phyloP scores from a whole-genome alignment of 2,329 filamentous ascomycete genomes.

The Fusarium falciforme region DNA sequence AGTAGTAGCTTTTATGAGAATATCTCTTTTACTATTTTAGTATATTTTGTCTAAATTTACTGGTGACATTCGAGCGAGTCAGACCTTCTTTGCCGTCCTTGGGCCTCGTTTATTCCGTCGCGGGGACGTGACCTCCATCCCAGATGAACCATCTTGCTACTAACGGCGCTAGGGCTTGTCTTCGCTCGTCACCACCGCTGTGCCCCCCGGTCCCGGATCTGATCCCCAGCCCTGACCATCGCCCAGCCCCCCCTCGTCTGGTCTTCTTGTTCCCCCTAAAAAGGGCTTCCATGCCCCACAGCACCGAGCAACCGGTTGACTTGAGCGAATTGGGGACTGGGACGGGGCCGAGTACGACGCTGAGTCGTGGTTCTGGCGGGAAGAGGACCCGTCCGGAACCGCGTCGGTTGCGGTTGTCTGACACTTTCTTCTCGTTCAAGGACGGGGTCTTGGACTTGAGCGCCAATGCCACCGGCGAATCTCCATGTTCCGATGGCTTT shows the following conservation, averaged over 20 bases:
- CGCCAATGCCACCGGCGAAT: background rate
- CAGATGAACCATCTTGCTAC: slow-evolving; percentile 27
- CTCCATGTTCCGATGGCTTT: background rate
- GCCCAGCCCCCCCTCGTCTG: slow-evolving; percentile 13
- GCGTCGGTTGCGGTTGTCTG: slow-evolving; percentile 16
- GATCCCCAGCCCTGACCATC: slow-evolving; percentile 31
- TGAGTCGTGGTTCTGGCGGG: slow-evolving; percentile 34
- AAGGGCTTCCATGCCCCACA: slow-evolving; percentile 24
- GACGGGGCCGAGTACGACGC: slow-evolving; percentile 25
- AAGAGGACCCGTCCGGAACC: slow-evolving; percentile 26
- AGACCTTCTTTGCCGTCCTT: background rate
- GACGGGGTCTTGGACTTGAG: background rate
- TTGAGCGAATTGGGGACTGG: slow-evolving; percentile 37
- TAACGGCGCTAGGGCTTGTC: slow-evolving; percentile 5
- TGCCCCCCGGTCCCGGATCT: slow-evolving; percentile 37
- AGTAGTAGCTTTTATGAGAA: background rate
- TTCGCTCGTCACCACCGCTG: slow-evolving; percentile 19
- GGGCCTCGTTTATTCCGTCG: background rate
- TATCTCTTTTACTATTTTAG: background rate
- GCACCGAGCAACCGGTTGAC: slow-evolving; percentile 43
- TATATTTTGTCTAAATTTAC: background rate
- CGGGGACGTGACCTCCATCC: slow-evolving; percentile 10
- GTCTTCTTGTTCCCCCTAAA: background rate
- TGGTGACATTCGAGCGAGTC: background rate
- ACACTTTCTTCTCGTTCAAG: background rate